These are phyloP conservation scores for Durotheca rogersii DNA, from an alignment of 495 filamentous ascomycete species.

Conservation along the genomic window DNA sequence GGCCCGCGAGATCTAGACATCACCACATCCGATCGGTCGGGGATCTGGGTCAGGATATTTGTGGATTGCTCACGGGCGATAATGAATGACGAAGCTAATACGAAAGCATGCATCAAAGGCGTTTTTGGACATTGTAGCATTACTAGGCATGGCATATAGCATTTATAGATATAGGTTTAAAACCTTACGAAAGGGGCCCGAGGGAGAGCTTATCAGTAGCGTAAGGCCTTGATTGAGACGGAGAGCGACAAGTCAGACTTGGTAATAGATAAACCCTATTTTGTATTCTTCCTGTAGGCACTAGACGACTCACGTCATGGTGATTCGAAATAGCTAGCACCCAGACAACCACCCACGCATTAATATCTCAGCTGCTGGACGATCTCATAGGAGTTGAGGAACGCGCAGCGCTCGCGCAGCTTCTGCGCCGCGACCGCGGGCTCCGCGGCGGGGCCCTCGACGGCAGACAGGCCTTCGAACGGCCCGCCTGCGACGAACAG, in stretches of 20 bases:
- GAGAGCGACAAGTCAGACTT: too few species aligned
- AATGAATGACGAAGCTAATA: conserved; percentile 20
- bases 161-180: conserved; percentile 11
- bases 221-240: too few species aligned
- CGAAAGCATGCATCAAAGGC: conserved; percentile 24
- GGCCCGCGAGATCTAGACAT: too few species aligned
- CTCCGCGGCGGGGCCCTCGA: conserved; percentile 28
- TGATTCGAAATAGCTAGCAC: too few species aligned
- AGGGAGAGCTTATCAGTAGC: too few species aligned
- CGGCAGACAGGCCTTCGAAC: conserved; percentile 31
- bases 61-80: conserved; percentile 7
- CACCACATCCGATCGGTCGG: not conserved
- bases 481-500: conserved; percentile 36
- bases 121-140: conserved; percentile 18
- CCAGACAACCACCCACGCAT: not conserved
- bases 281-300: too few species aligned
- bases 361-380: conserved; percentile 28
- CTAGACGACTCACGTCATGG: too few species aligned
- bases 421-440: conserved; percentile 19
- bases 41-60: not conserved
- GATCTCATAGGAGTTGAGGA: conserved; percentile 30
- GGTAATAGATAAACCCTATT: too few species aligned
- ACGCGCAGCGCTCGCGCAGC: conserved; percentile 32
- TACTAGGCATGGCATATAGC: conserved; percentile 14
- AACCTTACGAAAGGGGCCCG: too few species aligned